Evolutionary conservation across 75 land plant genomes (phyloP).

Genomic region (Picea sitchensis): DNA sequence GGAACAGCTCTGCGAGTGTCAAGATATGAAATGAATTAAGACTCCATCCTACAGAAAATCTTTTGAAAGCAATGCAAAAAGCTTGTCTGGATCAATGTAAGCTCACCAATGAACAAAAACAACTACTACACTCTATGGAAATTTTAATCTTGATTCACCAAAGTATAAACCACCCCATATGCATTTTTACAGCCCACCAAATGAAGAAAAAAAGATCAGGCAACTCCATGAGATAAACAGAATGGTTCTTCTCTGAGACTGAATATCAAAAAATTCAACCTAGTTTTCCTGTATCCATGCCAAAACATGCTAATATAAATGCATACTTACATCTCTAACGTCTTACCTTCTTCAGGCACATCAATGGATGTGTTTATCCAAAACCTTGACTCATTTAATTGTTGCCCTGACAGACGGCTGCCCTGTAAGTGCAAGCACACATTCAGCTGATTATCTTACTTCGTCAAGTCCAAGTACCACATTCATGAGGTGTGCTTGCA

Average conservation of each 20-base stretch:
- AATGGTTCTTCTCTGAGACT: background rate
- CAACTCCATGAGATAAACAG: background rate
- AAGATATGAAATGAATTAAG: too few species aligned
- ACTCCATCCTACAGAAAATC: too few species aligned
- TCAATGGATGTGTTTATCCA: slow-evolving; percentile 9
- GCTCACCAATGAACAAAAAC: too few species aligned
- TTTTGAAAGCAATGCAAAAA: too few species aligned
- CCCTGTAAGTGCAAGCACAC: background rate
- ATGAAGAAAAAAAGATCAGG: background rate
- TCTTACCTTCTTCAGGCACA: slow-evolving; percentile 23
- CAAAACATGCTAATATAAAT: background rate
- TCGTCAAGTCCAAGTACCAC: background rate
- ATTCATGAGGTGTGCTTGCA: background rate
- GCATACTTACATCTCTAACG: background rate
- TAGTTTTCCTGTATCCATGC: background rate
- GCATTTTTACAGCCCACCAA: too few species aligned
- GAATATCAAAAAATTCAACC: background rate
- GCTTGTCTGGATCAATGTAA: too few species aligned
- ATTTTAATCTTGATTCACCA: too few species aligned
- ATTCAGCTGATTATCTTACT: background rate
- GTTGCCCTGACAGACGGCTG: slow-evolving; percentile 14
- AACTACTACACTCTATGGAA: too few species aligned
- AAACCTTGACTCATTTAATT: slow-evolving; percentile 17
- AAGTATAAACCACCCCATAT: too few species aligned
- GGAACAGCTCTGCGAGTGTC: too few species aligned